These are phyloP conservation scores for Ophiocordyceps sinensis DNA, from an alignment of 2,329 filamentous ascomycete species.

Conservation along the genomic window DNA sequence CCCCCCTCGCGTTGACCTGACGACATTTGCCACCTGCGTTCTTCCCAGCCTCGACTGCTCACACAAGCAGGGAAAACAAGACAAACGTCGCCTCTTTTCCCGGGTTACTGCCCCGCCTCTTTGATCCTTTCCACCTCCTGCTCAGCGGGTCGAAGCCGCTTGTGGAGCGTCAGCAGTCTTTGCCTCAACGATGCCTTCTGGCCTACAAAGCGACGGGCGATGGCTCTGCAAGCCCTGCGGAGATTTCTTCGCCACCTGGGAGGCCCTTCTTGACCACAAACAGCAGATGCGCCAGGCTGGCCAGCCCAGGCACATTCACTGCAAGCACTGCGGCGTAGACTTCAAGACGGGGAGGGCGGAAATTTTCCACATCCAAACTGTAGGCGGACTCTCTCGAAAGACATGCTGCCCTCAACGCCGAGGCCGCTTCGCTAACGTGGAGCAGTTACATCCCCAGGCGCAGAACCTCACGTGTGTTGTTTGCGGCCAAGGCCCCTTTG, in stretches of 20 bases:
- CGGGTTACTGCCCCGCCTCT: too few relatives aligned
- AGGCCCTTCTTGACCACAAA: slow-evolving; percentile 16
- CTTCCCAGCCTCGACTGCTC: too few relatives aligned
- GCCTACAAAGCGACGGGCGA: slow-evolving; percentile 2
- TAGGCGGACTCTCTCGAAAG: slow-evolving; percentile 7
- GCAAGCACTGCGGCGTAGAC: slow-evolving; percentile 21
- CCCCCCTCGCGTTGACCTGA: too few relatives aligned
- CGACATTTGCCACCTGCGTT: too few relatives aligned
- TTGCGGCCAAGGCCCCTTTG: slow-evolving; percentile 23
- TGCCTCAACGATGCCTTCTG: slow-evolving; percentile 6
- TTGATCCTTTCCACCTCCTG: too few relatives aligned
- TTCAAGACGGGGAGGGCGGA: slow-evolving; percentile 19
- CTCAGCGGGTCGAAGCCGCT: too few relatives aligned
- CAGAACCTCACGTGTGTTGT: slow-evolving; percentile 32
- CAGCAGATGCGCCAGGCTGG: slow-evolving; percentile 10
- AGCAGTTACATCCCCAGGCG: slow-evolving; percentile 9
- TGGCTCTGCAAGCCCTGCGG: slow-evolving; percentile 17
- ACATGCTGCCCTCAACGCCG: not conserved
- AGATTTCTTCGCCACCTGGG: slow-evolving; percentile 10
- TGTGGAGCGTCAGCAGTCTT: too few relatives aligned
- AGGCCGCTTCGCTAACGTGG: not conserved
- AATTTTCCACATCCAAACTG: slow-evolving; percentile 19
- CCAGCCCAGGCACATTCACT: slow-evolving; percentile 18
- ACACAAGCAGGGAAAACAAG: too few relatives aligned
- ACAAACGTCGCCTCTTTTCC: too few relatives aligned